A percentile compares a stretch with the other conserved stretches of the same genome.
Conservation (phyloP, 305 asterid genomes). For the Fraxinus sp. region DNA sequence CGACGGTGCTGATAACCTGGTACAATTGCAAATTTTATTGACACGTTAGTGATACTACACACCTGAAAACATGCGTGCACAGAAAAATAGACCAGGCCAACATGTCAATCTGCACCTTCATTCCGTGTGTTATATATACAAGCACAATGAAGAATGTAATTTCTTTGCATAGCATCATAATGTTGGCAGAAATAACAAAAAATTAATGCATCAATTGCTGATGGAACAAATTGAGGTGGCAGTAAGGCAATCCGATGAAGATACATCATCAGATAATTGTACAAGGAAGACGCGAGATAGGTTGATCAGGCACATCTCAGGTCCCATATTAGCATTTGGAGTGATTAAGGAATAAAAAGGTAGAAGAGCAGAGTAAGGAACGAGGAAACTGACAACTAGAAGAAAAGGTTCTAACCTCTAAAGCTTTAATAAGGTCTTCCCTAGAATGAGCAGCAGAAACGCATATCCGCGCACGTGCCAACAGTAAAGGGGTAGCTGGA, state of each 20-base stretch:
- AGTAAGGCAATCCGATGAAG: no score
- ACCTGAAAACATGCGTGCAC: not conserved
- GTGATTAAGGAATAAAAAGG: not conserved
- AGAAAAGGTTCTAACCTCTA: slow-evolving; percentile 49
- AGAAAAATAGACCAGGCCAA: not conserved
- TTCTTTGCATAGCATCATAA: no score
- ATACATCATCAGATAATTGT: no score
- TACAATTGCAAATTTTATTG: not conserved
- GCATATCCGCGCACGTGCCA: slow-evolving; percentile 63
- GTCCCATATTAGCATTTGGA: no score
- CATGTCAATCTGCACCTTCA: no score
- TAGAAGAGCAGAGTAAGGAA: not conserved
- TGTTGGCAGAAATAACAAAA: no score
- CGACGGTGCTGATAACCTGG: slow-evolving; percentile 59
- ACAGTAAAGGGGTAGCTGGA: slow-evolving; percentile 94
- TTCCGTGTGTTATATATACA: no score
- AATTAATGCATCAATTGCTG: no score
- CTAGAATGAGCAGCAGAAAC: slow-evolving; percentile 91
- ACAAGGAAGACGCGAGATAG: no score
- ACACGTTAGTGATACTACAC: not conserved
- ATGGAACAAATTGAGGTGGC: no score
- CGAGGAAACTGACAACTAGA: not conserved
- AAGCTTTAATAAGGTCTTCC: slow-evolving; percentile 84
- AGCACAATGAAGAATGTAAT: no score
- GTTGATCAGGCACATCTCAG: no score